Evolutionary conservation across 768 basidiomycete genomes (phyloP), one percentile per base, ranked within the genome.

Genomic region (Vararia minispora): DNA sequence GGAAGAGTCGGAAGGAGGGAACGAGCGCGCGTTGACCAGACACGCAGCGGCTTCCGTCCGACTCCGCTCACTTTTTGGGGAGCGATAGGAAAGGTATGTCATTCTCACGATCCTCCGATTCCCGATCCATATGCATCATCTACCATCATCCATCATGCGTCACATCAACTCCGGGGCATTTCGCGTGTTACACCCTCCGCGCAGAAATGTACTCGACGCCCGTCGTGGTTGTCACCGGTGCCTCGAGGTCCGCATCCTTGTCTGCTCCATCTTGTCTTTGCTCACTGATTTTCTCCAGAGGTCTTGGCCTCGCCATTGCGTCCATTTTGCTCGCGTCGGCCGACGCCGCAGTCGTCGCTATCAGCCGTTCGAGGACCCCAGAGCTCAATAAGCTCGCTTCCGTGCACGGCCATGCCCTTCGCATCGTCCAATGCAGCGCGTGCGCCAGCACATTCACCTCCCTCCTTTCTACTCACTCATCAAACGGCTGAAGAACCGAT

Each of bases 141-240:
- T n/a, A n/a, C n/a, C n/a, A n/a, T n/a, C n/a, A n/a, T n/a, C n/a
- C n/a, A n/a, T n/a, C n/a, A n/a, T n/a, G n/a, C n/a, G n/a, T n/a
- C n/a, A n/a, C n/a, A n/a, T n/a, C n/a, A n/a, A n/a, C n/a, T n/a
- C n/a, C n/a, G n/a, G n/a, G n/a, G n/a, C n/a, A n/a, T n/a, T n/a
- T n/a, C n/a, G n/a, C n/a, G n/a, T n/a, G n/a, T n/a, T n/a, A n/a
- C n/a, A n/a, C n/a, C n/a, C n/a, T n/a, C n/a, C n/a, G n/a, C n/a
- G n/a, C n/a, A n/a, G n/a, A n/a, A n/a, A n/a, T n/a, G n/a, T n/a
- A n/a, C n/a, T 11, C 52, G 27, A 69, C 62, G 43, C 76, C 79
- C 4, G 73, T 83, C 37, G 66, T 91, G 23, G 55, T 91, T 39
- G 68, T 94, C 47, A 86, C 90, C 41, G 91, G 92, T 38, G 90